Evolutionary conservation across 78 protist species (phyloP), one percentile per base, ranked within the genome.

Genomic region (Bodo saltans): DNA sequence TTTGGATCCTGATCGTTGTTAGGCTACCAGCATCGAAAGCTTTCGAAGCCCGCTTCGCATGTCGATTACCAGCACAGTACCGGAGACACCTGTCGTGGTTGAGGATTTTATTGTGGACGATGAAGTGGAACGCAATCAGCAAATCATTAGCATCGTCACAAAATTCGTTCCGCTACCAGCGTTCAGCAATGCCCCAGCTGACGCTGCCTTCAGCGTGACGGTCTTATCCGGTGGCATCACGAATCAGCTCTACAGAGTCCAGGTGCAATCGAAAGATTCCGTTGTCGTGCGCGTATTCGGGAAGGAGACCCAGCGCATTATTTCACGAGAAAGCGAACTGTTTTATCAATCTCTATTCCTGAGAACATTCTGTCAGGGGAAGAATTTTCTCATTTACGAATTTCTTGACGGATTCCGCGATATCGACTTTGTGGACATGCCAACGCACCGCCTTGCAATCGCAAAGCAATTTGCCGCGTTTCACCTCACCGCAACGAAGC

Each of bases 181-280:
- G n/a, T 8, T 23, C 60, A 47, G n/a, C 60, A 17, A 8, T 17
- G 60, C 60, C 60, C n/a, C 60, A 8, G n/a, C 60, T 8, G 60
- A 47, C 60, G 60, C 60, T 47, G 60, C 60, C 8, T 47, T 47
- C 60, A 23, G n/a, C 21, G 75, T 71, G 38, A 29, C 38, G 47
- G 4, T 21, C 41, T 4, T 76, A 17, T 2, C 37, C 35, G 81
- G 81, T 17, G 81, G 81, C 34, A 76, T 76, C 35, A 76, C 81
- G 40, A 76, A 76, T 38, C 35, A 30, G 67, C 69, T 76, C 34
- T 76, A 32, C 69, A 76, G 42, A 76, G 81, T 76, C 30, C n/a
- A 33, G n/a, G 8, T 47, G n/a, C n/a, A 8, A 8, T 8, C 60
- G n/a, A 47, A 8, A 23, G 60, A 8, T 8, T 47, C 60, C 60